phyloP scores from a whole-genome alignment of 805 yeast genomes.

The Kodamaea leandrae region DNA sequence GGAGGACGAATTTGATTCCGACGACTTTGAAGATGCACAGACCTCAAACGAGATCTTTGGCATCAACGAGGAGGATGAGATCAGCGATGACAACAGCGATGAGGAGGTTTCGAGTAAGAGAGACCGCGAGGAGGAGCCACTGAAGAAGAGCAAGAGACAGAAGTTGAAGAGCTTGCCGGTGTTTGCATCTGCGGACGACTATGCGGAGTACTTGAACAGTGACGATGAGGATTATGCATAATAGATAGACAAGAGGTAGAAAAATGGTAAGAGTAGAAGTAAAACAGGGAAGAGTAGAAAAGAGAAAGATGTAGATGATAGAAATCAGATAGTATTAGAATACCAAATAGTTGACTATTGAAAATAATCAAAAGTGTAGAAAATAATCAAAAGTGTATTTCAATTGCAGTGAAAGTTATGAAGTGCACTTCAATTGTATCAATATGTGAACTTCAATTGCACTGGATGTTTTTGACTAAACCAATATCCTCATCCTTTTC shows the following conservation, averaged over 20 bases:
- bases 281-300: not conserved
- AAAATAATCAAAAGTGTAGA: not conserved
- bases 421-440: too few species aligned
- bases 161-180: constrained; percentile 70
- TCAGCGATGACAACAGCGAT: constrained; percentile 19
- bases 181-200: constrained; percentile 87
- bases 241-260: not conserved
- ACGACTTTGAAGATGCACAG: constrained; percentile 20
- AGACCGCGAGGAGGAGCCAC: constrained; percentile 26
- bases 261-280: not conserved
- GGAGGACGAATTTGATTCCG: constrained; percentile 25
- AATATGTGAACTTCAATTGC: too few species aligned
- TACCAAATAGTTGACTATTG: not conserved
- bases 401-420: too few species aligned
- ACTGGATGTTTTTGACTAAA: too few species aligned
- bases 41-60: constrained; percentile 18
- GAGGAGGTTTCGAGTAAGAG: constrained; percentile 23
- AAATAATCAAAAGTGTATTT: too few species aligned
- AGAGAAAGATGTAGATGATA: not conserved
- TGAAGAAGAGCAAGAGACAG: constrained; percentile 45
- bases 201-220: constrained; percentile 67
- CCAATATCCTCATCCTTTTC: too few species aligned
- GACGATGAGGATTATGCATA: constrained; percentile 47
- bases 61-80: constrained; percentile 27
- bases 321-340: not conserved